Evolutionary conservation across 176 grass and related monocot genomes (phyloP).

Genomic region (Musa itinerans): DNA sequence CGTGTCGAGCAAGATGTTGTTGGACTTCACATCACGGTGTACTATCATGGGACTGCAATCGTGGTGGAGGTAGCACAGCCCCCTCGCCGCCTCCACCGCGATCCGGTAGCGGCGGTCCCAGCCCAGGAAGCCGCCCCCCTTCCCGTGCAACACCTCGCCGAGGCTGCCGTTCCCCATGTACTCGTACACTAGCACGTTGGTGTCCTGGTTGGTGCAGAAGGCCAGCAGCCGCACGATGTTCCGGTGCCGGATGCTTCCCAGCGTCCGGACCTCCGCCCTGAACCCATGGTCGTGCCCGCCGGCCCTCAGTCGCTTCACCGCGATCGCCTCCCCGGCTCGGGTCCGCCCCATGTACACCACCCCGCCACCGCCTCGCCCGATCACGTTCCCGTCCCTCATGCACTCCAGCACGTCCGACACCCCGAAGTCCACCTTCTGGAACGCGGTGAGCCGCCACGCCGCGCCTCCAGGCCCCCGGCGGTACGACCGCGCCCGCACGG

Average conservation of each 20-base stretch:
- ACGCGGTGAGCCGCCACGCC: constrained; percentile 69
- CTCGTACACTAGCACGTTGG: constrained; percentile 88
- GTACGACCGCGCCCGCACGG: constrained; percentile 46
- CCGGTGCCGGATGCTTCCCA: constrained; percentile 79
- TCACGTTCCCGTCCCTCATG: constrained; percentile 93
- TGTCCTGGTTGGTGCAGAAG: constrained; percentile 42
- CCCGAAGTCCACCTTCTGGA: constrained; percentile 85
- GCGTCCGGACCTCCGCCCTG: constrained; percentile 67
- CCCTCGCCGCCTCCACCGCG: constrained; percentile 70
- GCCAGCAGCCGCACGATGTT: constrained; percentile 88
- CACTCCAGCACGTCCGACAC: constrained; percentile 71
- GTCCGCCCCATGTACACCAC: constrained; percentile 59
- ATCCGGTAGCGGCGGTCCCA: constrained; percentile 72
- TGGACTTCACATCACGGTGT: constrained; percentile 96
- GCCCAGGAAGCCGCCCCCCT: constrained; percentile 48
- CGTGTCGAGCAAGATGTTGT: constrained; percentile 76
- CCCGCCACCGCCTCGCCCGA: constrained; percentile 78
- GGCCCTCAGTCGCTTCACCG: constrained; percentile 60
- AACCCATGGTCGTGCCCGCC: constrained; percentile 67
- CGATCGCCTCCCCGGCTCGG: constrained; percentile 37
- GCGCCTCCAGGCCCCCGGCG: constrained; percentile 4
- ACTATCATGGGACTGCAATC: constrained; percentile 85
- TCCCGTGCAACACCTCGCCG: constrained; percentile 63
- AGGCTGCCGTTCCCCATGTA: constrained; percentile 83
- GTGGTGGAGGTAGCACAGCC: constrained; percentile 93